Evolutionary conservation across 805 yeast species (phyloP).

Genomic region (Yarrowia alimentaria): DNA sequence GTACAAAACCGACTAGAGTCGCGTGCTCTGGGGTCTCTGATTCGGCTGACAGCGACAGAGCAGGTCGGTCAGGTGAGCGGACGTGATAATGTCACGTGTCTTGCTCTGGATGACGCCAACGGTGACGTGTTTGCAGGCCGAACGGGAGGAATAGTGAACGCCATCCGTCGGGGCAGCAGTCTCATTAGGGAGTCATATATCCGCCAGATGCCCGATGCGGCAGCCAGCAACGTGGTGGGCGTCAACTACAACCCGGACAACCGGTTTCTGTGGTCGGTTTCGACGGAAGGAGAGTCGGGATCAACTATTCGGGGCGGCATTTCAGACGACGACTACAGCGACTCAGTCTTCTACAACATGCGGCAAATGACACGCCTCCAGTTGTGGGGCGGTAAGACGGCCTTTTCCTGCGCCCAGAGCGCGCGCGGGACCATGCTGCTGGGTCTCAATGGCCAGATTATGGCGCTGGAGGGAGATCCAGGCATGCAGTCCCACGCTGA

Average conservation of each 20-base stretch:
- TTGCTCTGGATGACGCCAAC: constrained; percentile 6
- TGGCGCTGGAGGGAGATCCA: constrained; percentile 1
- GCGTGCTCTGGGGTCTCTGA: neutral
- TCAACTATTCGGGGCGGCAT: constrained; percentile 15
- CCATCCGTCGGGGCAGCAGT: constrained; percentile 13
- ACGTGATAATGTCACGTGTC: constrained; percentile 2
- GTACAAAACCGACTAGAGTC: neutral
- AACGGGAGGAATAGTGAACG: constrained; percentile 14
- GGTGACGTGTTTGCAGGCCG: constrained; percentile 10
- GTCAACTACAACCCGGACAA: constrained; percentile 6
- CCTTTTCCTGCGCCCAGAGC: constrained; percentile 32
- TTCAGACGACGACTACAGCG: constrained; percentile 4
- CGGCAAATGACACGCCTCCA: constrained; percentile 30
- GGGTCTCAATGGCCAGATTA: constrained; percentile 6
- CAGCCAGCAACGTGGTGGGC: neutral
- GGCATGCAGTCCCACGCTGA: constrained; percentile 3
- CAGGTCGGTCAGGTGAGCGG: constrained; percentile 16
- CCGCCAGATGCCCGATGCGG: constrained; percentile 4
- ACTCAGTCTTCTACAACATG: constrained; percentile 27
- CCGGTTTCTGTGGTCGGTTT: constrained; percentile 10
- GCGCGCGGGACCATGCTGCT: constrained; percentile 28
- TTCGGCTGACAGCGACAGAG: constrained; percentile 2
- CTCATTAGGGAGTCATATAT: constrained; percentile 14
- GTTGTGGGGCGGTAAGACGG: constrained; percentile 27
- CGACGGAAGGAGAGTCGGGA: neutral